A percentile compares a stretch with the other conserved stretches of the same genome.
Evolutionary conservation across 306 rosid species (phyloP).

Genomic region (Vicia sativa): DNA sequence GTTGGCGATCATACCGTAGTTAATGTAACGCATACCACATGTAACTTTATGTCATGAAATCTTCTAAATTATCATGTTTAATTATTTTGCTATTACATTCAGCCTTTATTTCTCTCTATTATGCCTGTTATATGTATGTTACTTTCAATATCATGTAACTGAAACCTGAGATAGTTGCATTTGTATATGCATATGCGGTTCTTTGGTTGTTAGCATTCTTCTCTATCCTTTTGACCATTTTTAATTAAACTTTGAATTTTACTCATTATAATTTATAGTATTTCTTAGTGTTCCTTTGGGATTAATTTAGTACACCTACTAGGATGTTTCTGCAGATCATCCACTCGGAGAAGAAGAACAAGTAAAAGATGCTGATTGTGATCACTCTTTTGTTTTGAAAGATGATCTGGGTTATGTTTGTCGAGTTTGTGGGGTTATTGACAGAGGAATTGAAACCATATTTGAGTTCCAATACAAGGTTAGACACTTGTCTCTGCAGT

Average conservation of each 20-base stretch:
- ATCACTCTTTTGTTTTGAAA: slow-evolving; percentile 83
- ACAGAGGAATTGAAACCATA: slow-evolving; percentile 71
- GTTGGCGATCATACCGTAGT: background rate
- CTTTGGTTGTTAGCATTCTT: slow-evolving; percentile 7
- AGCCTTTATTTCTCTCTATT: slow-evolving; percentile 1
- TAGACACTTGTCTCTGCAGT: slow-evolving; percentile 23
- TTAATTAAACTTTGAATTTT: slow-evolving; percentile 8
- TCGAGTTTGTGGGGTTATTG: slow-evolving; percentile 84
- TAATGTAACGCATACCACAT: background rate
- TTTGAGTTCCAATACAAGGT: slow-evolving; percentile 84
- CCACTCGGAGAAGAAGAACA: slow-evolving; percentile 45
- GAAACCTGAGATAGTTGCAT: slow-evolving; percentile 15
- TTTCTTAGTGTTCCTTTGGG: background rate
- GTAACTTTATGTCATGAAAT: slow-evolving; percentile 29
- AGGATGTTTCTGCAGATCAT: slow-evolving; percentile 62
- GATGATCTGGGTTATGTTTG: slow-evolving; percentile 93
- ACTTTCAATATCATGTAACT: slow-evolving; percentile 7
- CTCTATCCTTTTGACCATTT: slow-evolving; percentile 12
- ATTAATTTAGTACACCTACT: slow-evolving; percentile 33
- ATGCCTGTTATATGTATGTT: background rate
- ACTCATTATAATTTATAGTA: background rate
- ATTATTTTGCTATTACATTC: slow-evolving; percentile 9
- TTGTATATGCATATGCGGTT: background rate
- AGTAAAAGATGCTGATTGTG: slow-evolving; percentile 58
- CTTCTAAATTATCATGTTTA: slow-evolving; percentile 4